A percentile compares a stretch with the other conserved stretches of the same genome.
phyloP scores from a whole-genome alignment of 2,329 filamentous ascomycete genomes.

The Cladosporium sp. region DNA sequence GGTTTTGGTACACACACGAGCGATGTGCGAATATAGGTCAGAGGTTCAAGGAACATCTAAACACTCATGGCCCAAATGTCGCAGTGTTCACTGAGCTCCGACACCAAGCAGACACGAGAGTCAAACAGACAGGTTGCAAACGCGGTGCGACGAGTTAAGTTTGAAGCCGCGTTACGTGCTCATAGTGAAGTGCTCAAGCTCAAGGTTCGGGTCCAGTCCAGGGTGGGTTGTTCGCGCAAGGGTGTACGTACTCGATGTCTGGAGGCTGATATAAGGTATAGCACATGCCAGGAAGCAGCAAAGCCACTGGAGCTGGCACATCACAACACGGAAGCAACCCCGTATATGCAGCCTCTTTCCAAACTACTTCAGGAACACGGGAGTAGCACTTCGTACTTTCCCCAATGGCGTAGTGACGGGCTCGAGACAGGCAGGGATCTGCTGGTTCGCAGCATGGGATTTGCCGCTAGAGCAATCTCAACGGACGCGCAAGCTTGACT shows the following conservation, averaged over 20 bases:
- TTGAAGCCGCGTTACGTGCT: slow-evolving; percentile 1
- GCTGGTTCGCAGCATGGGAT: not conserved
- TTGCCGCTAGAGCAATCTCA: not conserved
- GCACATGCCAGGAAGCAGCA: not conserved
- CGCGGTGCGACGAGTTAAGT: not conserved
- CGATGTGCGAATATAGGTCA: not conserved
- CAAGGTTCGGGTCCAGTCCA: not conserved
- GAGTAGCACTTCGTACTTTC: not conserved
- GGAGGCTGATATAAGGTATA: not conserved
- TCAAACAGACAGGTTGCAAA: not conserved
- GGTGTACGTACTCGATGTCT: not conserved
- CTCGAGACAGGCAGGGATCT: slow-evolving; percentile 3
- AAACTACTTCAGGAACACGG: not conserved
- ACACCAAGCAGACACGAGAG: no score
- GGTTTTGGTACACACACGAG: not conserved
- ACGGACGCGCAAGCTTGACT: slow-evolving; percentile 5
- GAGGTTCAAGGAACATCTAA: not conserved
- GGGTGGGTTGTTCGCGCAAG: not conserved
- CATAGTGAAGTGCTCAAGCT: not conserved
- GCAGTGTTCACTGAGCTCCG: not conserved
- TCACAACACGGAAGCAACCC: not conserved
- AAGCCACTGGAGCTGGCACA: not conserved
- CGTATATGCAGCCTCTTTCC: not conserved
- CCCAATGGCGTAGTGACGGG: slow-evolving; percentile 1
- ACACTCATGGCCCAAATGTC: not conserved